A percentile compares a stretch with the other conserved stretches of the same genome.
phyloP scores from a whole-genome alignment of 2,329 filamentous ascomycete species.

The Thelonectria discophora region DNA sequence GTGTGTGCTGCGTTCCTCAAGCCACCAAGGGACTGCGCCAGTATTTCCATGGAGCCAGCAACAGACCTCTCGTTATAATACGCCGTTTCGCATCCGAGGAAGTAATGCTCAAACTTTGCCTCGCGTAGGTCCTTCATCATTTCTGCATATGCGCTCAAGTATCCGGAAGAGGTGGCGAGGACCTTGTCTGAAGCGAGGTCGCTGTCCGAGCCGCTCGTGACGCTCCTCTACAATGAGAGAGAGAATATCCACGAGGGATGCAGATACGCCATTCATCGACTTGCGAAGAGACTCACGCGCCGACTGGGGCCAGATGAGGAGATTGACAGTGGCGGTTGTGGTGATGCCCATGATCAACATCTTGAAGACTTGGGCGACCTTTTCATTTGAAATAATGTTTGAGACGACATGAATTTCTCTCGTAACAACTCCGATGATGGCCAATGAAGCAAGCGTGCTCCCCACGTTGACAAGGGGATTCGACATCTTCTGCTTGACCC shows the following conservation, averaged over 20 bases:
- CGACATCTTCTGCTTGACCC: conserved; percentile 82
- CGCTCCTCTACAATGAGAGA: conserved; percentile 82
- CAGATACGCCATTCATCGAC: conserved; percentile 76
- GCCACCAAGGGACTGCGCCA: conserved; percentile 90
- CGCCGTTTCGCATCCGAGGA: conserved; percentile 79
- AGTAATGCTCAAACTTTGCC: conserved; percentile 88
- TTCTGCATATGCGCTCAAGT: conserved; percentile 71
- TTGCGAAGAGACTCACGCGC: conserved; percentile 78
- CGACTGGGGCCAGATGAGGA: conserved; percentile 80
- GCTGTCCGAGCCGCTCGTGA: conserved; percentile 81
- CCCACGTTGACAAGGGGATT: conserved; percentile 85
- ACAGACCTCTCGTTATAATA: conserved; percentile 82
- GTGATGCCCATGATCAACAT: conserved; percentile 81
- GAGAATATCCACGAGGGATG: conserved; percentile 81
- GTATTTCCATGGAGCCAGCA: conserved; percentile 82
- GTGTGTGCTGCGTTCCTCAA: conserved; percentile 88
- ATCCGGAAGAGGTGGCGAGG: conserved; percentile 66
- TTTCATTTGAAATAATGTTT: conserved; percentile 83
- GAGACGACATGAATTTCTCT: conserved; percentile 89
- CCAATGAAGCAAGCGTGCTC: conserved; percentile 85
- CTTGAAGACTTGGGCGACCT: conserved; percentile 82
- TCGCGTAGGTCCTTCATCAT: conserved; percentile 84
- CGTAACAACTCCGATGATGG: conserved; percentile 88
- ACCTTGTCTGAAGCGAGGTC: conserved; percentile 76
- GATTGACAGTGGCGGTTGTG: conserved; percentile 74